Evolutionary conservation across 1,284 basidiomycete species (phyloP).

Genomic region (Marasmius oreades): DNA sequence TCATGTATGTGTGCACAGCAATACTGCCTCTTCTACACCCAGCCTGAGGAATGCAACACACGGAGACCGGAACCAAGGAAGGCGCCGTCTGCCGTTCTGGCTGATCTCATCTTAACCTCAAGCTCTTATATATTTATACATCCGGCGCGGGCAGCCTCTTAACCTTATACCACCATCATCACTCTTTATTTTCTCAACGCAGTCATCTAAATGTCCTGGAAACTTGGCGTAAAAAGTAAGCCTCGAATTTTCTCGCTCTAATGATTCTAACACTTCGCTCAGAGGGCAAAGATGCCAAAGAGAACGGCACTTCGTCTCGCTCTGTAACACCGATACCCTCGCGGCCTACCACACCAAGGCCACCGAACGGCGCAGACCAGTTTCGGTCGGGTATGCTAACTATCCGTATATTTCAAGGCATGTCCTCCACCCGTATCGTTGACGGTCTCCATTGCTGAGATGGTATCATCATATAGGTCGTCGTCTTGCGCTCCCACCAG

Average conservation of each 20-base stretch:
- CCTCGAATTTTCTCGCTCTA: no score
- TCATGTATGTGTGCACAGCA: no score
- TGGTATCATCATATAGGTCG: conserved; percentile 46
- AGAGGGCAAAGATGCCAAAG: conserved; percentile 67
- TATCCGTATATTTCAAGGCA: conserved; percentile 85
- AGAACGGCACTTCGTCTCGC: conserved; percentile 63
- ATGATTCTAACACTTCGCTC: conserved; percentile 3
- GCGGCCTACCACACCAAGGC: conserved; percentile 68
- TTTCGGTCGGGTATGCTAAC: conserved; percentile 82
- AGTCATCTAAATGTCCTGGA: conserved; percentile 17
- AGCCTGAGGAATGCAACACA: no score
- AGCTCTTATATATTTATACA: not conserved
- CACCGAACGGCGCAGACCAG: conserved; percentile 51
- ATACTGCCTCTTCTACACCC: no score
- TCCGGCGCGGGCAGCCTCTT: not conserved
- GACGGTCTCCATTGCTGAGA: not conserved
- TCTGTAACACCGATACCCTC: conserved; percentile 74
- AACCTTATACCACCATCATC: conserved; percentile 10
- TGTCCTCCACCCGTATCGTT: conserved; percentile 17
- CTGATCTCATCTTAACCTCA: not conserved
- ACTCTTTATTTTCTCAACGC: not conserved
- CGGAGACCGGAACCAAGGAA: conserved; percentile 5
- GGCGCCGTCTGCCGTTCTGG: not conserved
- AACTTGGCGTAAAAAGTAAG: conserved; percentile 14
- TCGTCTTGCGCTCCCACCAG: conserved; percentile 71